Conservation (phyloP, 108 stramenopile genomes). For the Epithemia pelagica region DNA sequence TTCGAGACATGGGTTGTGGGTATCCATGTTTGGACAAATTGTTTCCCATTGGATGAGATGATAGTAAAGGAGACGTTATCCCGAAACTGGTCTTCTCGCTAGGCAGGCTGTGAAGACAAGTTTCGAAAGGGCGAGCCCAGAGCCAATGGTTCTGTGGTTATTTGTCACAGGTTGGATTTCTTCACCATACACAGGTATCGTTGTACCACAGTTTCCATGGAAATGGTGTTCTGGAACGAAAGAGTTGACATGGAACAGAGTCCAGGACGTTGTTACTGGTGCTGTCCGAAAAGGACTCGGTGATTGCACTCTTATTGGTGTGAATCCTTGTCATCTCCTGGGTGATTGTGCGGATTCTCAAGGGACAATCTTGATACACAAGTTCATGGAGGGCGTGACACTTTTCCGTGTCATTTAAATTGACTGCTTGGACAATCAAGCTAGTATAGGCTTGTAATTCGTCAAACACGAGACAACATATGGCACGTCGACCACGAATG, state of each 20-base stretch:
- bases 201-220: neutral
- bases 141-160: too few relatives aligned
- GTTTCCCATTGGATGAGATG: neutral
- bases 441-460: slow-evolving; percentile 10
- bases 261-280: neutral
- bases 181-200: neutral
- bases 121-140: too few relatives aligned
- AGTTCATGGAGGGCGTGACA: slow-evolving; percentile 2
- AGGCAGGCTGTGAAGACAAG: too few relatives aligned
- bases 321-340: neutral
- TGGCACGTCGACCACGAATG: neutral
- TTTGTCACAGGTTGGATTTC: neutral
- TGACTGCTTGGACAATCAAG: slow-evolving; percentile 8
- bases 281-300: too few relatives aligned
- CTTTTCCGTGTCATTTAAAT: slow-evolving; percentile 7
- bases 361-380: neutral
- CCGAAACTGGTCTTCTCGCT: too few relatives aligned
- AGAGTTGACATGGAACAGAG: neutral
- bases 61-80: too few relatives aligned
- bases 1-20: neutral
- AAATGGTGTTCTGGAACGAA: neutral
- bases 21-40: neutral
- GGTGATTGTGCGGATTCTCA: neutral
- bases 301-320: neutral
- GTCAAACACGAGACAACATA: slow-evolving; percentile 5